phyloP scores from a whole-genome alignment of 192 early-diverging fungal species.

The Coemansia pectinata region DNA sequence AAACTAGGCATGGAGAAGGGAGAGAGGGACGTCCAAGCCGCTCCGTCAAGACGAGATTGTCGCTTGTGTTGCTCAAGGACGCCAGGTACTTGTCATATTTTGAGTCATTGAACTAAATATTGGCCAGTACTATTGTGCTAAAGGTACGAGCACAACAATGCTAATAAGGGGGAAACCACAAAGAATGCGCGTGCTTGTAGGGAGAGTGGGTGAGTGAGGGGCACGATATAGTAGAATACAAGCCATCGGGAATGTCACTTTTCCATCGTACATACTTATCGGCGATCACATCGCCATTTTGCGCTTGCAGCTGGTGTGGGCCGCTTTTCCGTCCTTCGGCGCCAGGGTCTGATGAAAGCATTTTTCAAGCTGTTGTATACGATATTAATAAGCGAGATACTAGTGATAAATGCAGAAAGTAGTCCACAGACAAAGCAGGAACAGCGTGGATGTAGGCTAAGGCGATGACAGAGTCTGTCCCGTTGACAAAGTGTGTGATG shows the following conservation, averaged over 20 bases:
- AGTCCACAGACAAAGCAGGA: background rate
- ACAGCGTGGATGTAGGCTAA: background rate
- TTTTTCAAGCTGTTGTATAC: background rate
- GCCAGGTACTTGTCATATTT: background rate
- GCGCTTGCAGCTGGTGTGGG: slow-evolving; percentile 7
- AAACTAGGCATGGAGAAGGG: background rate
- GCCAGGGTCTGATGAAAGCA: slow-evolving; percentile 27
- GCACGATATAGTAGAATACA: background rate
- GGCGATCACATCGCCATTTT: background rate
- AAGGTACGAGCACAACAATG: background rate
- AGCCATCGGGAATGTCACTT: background rate
- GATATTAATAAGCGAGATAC: background rate
- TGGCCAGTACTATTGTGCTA: background rate
- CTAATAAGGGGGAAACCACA: background rate
- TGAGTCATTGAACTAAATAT: background rate
- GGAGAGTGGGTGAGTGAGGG: background rate
- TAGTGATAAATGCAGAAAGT: background rate
- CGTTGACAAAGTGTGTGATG: background rate
- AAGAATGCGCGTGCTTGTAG: background rate
- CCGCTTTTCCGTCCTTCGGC: background rate
- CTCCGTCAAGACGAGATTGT: background rate
- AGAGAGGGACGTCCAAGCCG: background rate
- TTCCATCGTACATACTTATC: slow-evolving; percentile 22
- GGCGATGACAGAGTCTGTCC: background rate
- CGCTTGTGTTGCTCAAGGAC: background rate